Conservation (phyloP, 441 rosid genomes). For the Erodium texanum region DNA sequence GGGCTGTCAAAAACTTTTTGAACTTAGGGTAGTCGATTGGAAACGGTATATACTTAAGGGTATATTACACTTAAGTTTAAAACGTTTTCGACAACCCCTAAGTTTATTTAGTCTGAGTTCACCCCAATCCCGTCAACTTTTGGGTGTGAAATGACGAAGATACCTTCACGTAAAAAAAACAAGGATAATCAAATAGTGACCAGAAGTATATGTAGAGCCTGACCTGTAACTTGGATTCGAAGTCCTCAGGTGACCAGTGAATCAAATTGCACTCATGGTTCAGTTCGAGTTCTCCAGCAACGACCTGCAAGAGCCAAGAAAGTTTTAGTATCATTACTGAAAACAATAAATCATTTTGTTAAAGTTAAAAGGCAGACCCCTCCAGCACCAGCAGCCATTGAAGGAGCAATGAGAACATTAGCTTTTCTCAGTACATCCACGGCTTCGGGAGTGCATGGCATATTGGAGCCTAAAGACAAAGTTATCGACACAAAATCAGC, state of each 20-base stretch:
- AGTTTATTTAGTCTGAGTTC: too few relatives aligned
- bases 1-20: too few relatives aligned
- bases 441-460: conserved; percentile 98
- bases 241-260: conserved; percentile 98
- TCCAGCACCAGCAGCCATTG: conserved; percentile 99
- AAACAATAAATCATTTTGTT: neutral
- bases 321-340: neutral
- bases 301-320: conserved; percentile 49
- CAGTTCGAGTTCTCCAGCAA: conserved; percentile 95
- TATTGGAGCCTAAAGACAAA: conserved; percentile 60
- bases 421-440: conserved; percentile 80
- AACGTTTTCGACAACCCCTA: too few relatives aligned
- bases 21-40: too few relatives aligned
- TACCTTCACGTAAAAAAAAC: too few relatives aligned
- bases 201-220: conserved; percentile 11
- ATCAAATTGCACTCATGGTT: conserved; percentile 78
- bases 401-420: conserved; percentile 87
- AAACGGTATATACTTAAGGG: too few relatives aligned
- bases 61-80: too few relatives aligned
- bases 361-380: conserved; percentile 49
- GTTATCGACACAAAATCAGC: neutral
- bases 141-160: too few relatives aligned
- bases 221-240: conserved; percentile 92
- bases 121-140: too few relatives aligned
- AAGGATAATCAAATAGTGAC: neutral